These are phyloP conservation scores for Neopestalotiopsis clavispora DNA, from an alignment of 2,329 filamentous ascomycete genomes.

Conservation along the genomic window DNA sequence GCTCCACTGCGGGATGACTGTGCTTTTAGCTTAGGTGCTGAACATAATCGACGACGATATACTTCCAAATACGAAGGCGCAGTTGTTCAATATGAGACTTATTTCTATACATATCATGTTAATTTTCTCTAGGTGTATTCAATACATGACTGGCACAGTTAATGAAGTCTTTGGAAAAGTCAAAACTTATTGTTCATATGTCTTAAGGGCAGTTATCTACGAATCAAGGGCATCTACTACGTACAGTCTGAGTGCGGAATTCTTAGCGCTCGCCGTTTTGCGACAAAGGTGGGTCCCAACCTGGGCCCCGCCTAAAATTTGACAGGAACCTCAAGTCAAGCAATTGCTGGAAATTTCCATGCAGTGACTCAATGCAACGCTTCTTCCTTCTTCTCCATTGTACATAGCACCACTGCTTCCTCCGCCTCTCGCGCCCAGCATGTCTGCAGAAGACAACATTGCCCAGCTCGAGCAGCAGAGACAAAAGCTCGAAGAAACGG, in stretches of 20 bases:
- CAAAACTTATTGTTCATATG: too few species aligned
- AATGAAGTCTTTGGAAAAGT: too few species aligned
- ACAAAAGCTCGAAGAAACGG: constrained; percentile 74
- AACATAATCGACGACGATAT: too few species aligned
- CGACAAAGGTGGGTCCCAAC: background rate
- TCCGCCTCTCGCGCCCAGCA: constrained; percentile 24
- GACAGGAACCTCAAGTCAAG: background rate
- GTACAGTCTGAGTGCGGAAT: too few species aligned
- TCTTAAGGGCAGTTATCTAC: too few species aligned
- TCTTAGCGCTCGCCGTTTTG: background rate
- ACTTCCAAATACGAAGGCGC: too few species aligned
- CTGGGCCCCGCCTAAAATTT: background rate
- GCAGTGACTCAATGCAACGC: background rate
- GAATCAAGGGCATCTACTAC: too few species aligned
- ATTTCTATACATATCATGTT: too few species aligned
- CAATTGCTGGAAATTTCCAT: background rate
- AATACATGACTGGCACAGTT: too few species aligned
- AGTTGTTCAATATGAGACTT: too few species aligned
- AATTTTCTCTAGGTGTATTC: too few species aligned
- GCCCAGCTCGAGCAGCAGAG: constrained; percentile 77
- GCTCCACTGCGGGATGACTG: background rate
- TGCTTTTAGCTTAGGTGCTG: background rate
- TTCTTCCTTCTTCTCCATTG: background rate
- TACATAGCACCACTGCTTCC: background rate
- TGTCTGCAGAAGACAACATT: constrained; percentile 57